Evolutionary conservation across 148 eudicot species (phyloP).

Genomic region (Agrostemma githago): DNA sequence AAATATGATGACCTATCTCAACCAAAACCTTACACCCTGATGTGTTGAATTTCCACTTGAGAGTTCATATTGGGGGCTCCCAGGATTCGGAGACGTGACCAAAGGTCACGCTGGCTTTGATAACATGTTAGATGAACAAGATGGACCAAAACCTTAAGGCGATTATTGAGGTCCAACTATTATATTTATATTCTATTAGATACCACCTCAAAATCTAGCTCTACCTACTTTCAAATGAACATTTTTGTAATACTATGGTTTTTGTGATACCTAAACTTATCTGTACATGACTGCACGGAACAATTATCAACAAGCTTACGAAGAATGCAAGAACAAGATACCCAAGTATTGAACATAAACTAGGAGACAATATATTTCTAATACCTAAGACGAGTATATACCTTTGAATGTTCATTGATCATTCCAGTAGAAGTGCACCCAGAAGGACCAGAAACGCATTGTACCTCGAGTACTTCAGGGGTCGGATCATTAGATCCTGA

Average conservation of each 20-base stretch:
- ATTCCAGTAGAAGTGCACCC: slow-evolving; percentile 3
- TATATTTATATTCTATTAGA: no score
- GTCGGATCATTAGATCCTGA: slow-evolving; percentile 11
- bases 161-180: no score
- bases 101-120: no score
- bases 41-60: no score
- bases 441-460: neutral
- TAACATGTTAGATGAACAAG: no score
- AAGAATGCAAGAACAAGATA: slow-evolving; percentile 8
- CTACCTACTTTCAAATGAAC: neutral
- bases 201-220: neutral
- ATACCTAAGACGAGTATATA: slow-evolving; percentile 8
- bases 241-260: neutral
- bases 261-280: neutral
- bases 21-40: no score
- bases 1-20: no score
- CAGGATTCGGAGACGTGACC: no score
- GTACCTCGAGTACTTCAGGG: slow-evolving; percentile 17
- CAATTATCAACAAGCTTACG: neutral
- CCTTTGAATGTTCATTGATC: slow-evolving; percentile 29
- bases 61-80: no score
- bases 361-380: no score
- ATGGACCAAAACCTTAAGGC: no score
- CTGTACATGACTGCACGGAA: neutral
- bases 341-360: neutral